Base-by-base conservation (phyloP, 202 grass and related monocot species). In the Musa balbisiana region DNA sequence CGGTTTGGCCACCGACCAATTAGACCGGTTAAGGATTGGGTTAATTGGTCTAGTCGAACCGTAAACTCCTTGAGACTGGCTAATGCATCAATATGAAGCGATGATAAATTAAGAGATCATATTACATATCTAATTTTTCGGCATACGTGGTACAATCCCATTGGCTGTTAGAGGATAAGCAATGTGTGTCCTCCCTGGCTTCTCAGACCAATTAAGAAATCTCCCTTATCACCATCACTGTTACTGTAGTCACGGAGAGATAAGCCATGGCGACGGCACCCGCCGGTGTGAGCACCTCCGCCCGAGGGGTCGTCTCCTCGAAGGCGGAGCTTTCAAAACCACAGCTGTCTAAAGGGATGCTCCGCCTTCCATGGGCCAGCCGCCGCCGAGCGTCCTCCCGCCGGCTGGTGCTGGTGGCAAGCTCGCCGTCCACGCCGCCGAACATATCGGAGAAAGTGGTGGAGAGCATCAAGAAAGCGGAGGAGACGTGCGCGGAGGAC, bases 391-490 rank as follows among this genome's bases (percentile, higher is more conserved):
- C 33, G 33, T 43, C 4, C 52, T 12, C 10, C 12, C 25, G 24
- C 65, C 65, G 53, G 74, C 66, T 82, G 51, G 79, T 78, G 2
- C 76, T 82, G 52, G 70, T 81, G 81, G 85, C 85, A 0, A 82
- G 79, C 49, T 83, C 87, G 77, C 85, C 84, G 8, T 74, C 84
- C 0, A 97, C 93, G 27, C 93, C 93, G 24, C 27, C 86, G 51
- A 72, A 53, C 16, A 89, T 97, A 71, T 92, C 93, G 3, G 86
- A 89, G 24, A 85, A 89, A 86, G 65, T 96, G 75, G 90, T 84
- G 62, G 93, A 97, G 2, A 97, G 90, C 88, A 97, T 97, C 78
- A 91, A 93, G 78, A 71, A 91, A 62, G 93, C 93, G 9, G 76
- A 97, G 81, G 86, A 87, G 80, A 29, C 84, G 50, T 97, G 93